A percentile compares a stretch with the other conserved stretches of the same genome.
These are phyloP conservation scores for Laetiporus sulphureus DNA, from an alignment of 1,284 basidiomycete genomes.

Conservation along the genomic window DNA sequence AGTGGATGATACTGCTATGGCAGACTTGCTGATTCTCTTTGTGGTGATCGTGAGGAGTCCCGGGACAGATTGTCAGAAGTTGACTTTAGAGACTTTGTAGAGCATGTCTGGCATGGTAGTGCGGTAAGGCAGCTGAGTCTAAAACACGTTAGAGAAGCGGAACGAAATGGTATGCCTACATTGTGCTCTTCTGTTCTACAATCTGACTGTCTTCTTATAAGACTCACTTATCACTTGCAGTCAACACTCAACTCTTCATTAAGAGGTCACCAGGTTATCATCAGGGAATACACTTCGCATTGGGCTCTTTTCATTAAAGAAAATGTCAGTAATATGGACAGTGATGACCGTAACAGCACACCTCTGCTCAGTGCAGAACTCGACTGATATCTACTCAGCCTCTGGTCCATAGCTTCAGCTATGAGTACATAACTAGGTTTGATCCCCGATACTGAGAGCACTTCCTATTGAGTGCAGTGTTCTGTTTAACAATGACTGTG, in stretches of 20 bases:
- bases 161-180: too few species aligned
- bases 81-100: background rate
- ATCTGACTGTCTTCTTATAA: too few species aligned
- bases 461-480: conserved; percentile 24
- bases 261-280: too few species aligned
- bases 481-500: conserved; percentile 19
- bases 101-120: too few species aligned
- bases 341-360: too few species aligned
- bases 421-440: conserved; percentile 28
- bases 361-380: too few species aligned
- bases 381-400: conserved; percentile 9
- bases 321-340: background rate
- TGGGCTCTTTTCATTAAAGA: conserved; percentile 23
- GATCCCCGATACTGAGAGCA: conserved; percentile 38
- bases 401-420: background rate
- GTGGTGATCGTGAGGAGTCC: conserved; percentile 7
- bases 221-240: too few species aligned
- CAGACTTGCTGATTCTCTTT: conserved; percentile 12
- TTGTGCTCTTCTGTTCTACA: too few species aligned
- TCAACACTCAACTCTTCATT: too few species aligned
- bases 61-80: background rate
- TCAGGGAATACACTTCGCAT: conserved; percentile 22
- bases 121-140: too few species aligned
- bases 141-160: too few species aligned
- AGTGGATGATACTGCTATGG: background rate